Base-by-base conservation (phyloP, 2,329 filamentous ascomycete species). In the Beauveria brongniartii region DNA sequence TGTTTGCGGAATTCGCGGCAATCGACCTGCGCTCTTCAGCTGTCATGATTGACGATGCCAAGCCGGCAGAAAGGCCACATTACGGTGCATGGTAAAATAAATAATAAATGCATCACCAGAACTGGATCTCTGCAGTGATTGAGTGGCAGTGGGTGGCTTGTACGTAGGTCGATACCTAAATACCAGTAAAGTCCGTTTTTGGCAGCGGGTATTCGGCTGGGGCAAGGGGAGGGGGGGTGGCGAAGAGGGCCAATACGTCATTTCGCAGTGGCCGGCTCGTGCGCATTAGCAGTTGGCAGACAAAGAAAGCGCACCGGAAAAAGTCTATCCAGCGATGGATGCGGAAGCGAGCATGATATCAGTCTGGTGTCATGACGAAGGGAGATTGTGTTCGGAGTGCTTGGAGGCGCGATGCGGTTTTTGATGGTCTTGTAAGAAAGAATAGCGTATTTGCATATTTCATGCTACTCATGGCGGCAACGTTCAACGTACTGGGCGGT, bases 341-440 rank as follows among this genome's bases (percentile, higher is more conserved):
- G 43, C 54, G 43, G 54, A 56, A 56, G 43, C 54, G 28, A 47
- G 30, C 26, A 58, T 58, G 55, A 50, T 50, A 50, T 50, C 55
- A 58, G 24, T 5, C 18, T 43, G 46, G 44, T 59, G 56, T 52
- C 56, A 59, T 52, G 55, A 34, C 16, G n/a, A 22, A n/a, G 22
- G 2, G 14, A 18, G 41, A 12, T 22, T 28, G 24, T 53, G 8
- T 8, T 18, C 9, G 24, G 3, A 34, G 10, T 12, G 30, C 30
- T 34, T 12, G 30, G 30, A 34, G 30, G 30, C 30, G 12, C 5
- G 30, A 34, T 34, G 30, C 12, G 30, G 12, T 34, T 34, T 34
- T 34, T 12, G 5, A 34, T 34, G 12, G 30, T 34, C 30, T 34
- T 34, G 12, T 34, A 5, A 34, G 12, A 34, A 34, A 34, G 30